phyloP scores from a whole-genome alignment of 2,329 filamentous ascomycete genomes.

The Fusarium sp. region DNA sequence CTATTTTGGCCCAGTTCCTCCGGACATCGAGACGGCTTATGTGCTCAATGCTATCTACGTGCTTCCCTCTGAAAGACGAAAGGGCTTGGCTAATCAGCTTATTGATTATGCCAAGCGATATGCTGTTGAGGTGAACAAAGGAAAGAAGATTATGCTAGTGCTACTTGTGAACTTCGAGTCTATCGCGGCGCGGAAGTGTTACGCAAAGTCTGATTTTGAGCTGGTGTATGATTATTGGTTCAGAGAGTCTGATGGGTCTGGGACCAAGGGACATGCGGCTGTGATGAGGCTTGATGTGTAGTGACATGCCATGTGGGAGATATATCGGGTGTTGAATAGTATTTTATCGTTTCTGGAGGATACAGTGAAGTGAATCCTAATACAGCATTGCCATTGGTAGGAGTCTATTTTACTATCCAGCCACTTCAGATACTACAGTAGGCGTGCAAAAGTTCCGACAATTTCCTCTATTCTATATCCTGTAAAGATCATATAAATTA shows the following conservation, averaged over 20 bases:
- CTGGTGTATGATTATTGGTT: slow-evolving; percentile 33
- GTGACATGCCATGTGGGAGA: background rate
- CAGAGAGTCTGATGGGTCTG: slow-evolving; percentile 1
- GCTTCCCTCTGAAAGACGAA: slow-evolving; percentile 14
- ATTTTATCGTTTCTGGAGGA: no score
- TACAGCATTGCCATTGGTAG: no score
- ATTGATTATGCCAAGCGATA: slow-evolving; percentile 20
- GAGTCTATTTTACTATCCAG: background rate
- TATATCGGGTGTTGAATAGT: background rate
- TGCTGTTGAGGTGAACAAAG: background rate
- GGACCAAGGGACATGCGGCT: slow-evolving; percentile 10
- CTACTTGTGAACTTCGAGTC: slow-evolving; percentile 26
- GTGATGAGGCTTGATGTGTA: slow-evolving; percentile 29
- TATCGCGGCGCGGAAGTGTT: slow-evolving; percentile 18
- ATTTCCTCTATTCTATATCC: no score
- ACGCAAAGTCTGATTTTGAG: slow-evolving; percentile 37
- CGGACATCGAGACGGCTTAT: slow-evolving; percentile 9
- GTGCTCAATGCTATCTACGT: slow-evolving; percentile 37
- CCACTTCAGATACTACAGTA: no score
- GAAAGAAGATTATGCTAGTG: slow-evolving; percentile 2
- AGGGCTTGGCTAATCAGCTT: slow-evolving; percentile 17
- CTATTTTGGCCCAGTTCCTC: background rate
- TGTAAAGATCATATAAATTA: no score
- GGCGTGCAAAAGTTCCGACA: no score
- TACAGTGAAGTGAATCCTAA: no score